These are phyloP conservation scores for Termitomyces sp. DNA, from an alignment of 1,284 basidiomycete genomes.

Conservation along the genomic window DNA sequence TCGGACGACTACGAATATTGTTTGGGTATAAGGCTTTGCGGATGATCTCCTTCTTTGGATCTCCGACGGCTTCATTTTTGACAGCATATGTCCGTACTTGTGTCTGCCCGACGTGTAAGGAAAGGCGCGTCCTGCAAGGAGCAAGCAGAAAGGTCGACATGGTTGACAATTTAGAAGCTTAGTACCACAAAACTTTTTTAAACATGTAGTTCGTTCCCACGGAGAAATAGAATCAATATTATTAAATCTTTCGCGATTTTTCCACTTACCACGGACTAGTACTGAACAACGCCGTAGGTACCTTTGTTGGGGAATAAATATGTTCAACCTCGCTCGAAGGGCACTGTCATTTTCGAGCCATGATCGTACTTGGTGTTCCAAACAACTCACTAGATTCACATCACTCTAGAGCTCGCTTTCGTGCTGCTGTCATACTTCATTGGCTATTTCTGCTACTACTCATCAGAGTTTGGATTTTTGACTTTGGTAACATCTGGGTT, in stretches of 20 bases:
- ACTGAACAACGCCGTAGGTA: too few species aligned
- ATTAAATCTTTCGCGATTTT: neutral
- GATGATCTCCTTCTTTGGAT: constrained; percentile 69
- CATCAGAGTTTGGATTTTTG: neutral
- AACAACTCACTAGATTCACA: neutral
- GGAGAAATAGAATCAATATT: neutral
- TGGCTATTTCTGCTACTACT: neutral
- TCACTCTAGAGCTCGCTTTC: neutral
- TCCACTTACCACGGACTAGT: too few species aligned
- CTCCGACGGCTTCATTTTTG: constrained; percentile 33
- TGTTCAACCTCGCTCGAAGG: neutral
- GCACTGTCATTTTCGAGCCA: neutral
- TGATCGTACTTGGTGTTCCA: neutral
- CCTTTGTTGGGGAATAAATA: neutral
- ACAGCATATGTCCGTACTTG: constrained; percentile 29
- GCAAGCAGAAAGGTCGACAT: constrained; percentile 25
- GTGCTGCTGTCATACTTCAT: neutral
- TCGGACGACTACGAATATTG: constrained; percentile 60
- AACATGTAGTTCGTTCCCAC: constrained; percentile 3
- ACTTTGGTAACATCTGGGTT: neutral
- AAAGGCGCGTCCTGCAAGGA: constrained; percentile 14
- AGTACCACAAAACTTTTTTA: neutral
- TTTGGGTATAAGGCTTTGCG: constrained; percentile 76
- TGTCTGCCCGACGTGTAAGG: constrained; percentile 10
- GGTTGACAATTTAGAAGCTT: neutral